Conservation (phyloP, 495 filamentous ascomycete species). For the Lasiosphaeria hispida region DNA sequence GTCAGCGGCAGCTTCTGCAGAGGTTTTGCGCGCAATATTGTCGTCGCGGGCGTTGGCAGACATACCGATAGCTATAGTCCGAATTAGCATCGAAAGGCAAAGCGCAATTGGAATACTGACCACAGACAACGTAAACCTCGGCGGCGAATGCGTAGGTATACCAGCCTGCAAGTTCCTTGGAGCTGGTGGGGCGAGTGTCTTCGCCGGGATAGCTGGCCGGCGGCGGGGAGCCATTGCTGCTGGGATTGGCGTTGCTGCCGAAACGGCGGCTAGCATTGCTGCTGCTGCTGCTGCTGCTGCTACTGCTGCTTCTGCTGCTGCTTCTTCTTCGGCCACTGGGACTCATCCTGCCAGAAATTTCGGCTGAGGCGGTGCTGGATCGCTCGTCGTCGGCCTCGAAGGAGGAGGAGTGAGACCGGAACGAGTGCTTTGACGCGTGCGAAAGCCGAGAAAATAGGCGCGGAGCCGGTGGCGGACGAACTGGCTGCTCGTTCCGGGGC, state of each 20-base stretch:
- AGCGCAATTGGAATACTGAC: constrained; percentile 45
- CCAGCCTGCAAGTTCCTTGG: constrained; percentile 87
- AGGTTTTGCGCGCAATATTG: background rate
- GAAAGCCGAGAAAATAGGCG: constrained; percentile 46
- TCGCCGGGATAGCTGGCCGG: constrained; percentile 65
- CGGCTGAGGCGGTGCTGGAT: constrained; percentile 31
- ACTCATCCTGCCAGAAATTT: constrained; percentile 26
- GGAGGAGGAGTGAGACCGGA: constrained; percentile 47
- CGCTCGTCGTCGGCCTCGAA: constrained; percentile 65
- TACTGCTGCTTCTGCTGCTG: constrained; percentile 14
- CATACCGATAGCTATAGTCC: constrained; percentile 29
- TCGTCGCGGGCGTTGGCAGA: background rate
- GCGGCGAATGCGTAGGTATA: constrained; percentile 96
- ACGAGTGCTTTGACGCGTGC: constrained; percentile 41
- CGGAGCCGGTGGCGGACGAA: constrained; percentile 37
- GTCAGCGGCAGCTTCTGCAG: constrained; percentile 13
- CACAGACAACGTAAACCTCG: constrained; percentile 97
- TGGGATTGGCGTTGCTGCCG: background rate
- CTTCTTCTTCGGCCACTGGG: constrained; percentile 13
- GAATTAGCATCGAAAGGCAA: constrained; percentile 4
- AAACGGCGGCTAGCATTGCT: constrained; percentile 22
- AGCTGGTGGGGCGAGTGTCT: constrained; percentile 82
- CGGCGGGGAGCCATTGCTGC: constrained; percentile 2
- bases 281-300: constrained; percentile 13
- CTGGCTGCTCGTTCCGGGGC: constrained; percentile 30